These are phyloP conservation scores for Iris pallida DNA, from an alignment of 116 monocot species.

Conservation along the genomic window DNA sequence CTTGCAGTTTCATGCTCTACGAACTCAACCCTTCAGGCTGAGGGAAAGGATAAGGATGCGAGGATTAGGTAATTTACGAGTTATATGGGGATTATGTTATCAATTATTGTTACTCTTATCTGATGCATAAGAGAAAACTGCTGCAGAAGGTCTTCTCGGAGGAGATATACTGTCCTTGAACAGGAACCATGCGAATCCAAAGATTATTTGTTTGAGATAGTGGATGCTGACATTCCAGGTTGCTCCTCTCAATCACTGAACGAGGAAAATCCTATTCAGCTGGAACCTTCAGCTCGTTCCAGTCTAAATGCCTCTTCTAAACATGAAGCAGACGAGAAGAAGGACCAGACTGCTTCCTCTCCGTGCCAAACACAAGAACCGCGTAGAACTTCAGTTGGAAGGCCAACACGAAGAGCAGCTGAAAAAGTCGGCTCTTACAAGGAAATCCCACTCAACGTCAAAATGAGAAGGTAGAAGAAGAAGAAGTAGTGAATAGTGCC, in stretches of 20 bases:
- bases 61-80: too few species aligned
- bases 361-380: not conserved
- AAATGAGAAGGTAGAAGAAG: slow-evolving; percentile 20
- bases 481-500: slow-evolving; percentile 7
- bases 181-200: slow-evolving; percentile 4
- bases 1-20: not conserved
- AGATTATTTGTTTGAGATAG: slow-evolving; percentile 9
- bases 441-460: slow-evolving; percentile 21
- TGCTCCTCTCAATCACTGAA: not conserved
- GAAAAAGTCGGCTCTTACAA: slow-evolving; percentile 30
- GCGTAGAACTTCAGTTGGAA: slow-evolving; percentile 19
- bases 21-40: not conserved
- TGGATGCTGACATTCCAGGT: slow-evolving; percentile 1
- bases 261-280: not conserved
- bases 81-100: too few species aligned
- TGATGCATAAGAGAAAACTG: not conserved
- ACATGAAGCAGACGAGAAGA: not conserved
- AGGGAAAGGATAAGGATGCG: not conserved
- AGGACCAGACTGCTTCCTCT: not conserved
- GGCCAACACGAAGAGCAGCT: slow-evolving; percentile 26
- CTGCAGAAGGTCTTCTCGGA: not conserved
- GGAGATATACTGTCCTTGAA: not conserved
- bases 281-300: not conserved
- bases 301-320: not conserved
- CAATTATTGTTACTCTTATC: too few species aligned